A percentile compares a stretch with the other conserved stretches of the same genome.
Evolutionary conservation across 805 yeast species (phyloP).

Genomic region (Lachancea meyersii): DNA sequence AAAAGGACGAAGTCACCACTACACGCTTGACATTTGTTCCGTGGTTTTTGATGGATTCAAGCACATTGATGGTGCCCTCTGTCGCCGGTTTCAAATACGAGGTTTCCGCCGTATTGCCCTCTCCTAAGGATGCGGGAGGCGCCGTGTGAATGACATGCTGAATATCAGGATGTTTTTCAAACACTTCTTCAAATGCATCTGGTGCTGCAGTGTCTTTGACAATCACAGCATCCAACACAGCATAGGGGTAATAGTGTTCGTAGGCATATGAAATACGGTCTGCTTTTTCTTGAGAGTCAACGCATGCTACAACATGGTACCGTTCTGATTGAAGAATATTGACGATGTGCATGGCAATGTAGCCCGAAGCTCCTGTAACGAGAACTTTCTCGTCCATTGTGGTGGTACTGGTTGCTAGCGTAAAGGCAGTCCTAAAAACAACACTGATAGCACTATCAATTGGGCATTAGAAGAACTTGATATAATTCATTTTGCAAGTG

Average conservation of each 20-base stretch:
- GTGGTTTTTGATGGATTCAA: constrained; percentile 40
- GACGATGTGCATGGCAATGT: constrained; percentile 41
- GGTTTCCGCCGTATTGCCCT: constrained; percentile 39
- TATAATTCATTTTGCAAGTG: no score
- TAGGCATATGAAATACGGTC: constrained; percentile 28
- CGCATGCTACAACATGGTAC: constrained; percentile 42
- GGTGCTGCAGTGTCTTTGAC: constrained; percentile 42
- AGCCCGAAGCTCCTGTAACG: constrained; percentile 48
- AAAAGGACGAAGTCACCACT: constrained; percentile 49
- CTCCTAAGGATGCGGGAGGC: constrained; percentile 46
- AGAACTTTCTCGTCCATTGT: constrained; percentile 26
- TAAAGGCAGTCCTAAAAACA: no score
- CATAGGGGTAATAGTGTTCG: constrained; percentile 29
- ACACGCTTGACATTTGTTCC: constrained; percentile 42
- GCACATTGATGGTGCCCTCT: constrained; percentile 47
- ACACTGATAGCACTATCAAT: no score
- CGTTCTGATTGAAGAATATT: constrained; percentile 35
- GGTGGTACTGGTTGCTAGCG: neutral
- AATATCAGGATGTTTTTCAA: constrained; percentile 43
- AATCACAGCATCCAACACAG: constrained; percentile 38
- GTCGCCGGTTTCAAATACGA: constrained; percentile 53
- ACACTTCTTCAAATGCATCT: constrained; percentile 42
- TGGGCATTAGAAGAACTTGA: no score
- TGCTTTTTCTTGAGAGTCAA: constrained; percentile 38
- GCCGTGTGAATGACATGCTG: constrained; percentile 55